A percentile compares a stretch with the other conserved stretches of the same genome.
Conservation (phyloP, 768 basidiomycete species). For the Tulasnella sp. region DNA sequence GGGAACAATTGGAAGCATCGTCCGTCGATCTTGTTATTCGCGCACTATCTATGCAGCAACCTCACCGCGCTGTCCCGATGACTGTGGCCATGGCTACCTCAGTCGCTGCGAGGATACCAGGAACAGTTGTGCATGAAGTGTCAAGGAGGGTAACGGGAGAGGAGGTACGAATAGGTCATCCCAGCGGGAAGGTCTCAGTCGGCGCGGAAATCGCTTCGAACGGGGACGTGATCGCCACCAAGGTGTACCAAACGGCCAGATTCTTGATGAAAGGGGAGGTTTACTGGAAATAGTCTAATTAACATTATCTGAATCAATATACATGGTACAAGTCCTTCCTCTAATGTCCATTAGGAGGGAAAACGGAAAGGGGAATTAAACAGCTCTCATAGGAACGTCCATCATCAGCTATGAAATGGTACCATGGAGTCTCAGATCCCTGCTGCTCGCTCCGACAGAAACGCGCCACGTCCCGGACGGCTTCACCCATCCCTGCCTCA, state of each 20-base stretch:
- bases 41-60: conserved; percentile 45
- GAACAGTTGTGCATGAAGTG: conserved; percentile 2
- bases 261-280: conserved; percentile 60
- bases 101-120: conserved; percentile 13
- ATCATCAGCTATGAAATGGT: neutral
- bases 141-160: conserved; percentile 15
- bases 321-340: too few species aligned
- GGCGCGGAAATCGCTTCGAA: conserved; percentile 40
- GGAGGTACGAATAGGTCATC: conserved; percentile 47
- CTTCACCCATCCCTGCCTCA: conserved; percentile 12
- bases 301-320: neutral
- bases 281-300: conserved; percentile 40
- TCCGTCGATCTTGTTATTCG: conserved; percentile 32
- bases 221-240: conserved; percentile 44
- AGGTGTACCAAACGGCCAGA: conserved; percentile 56
- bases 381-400: neutral
- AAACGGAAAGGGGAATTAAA: too few species aligned
- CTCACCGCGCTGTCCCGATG: conserved; percentile 24
- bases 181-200: conserved; percentile 56
- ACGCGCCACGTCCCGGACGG: neutral
- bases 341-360: too few species aligned
- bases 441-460: conserved; percentile 13
- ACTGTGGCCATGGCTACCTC: conserved; percentile 19
- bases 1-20: neutral
- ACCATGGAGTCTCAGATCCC: conserved; percentile 7